Evolutionary conservation across 192 early-diverging fungal genomes (phyloP).

Genomic region (Backusella circina): DNA sequence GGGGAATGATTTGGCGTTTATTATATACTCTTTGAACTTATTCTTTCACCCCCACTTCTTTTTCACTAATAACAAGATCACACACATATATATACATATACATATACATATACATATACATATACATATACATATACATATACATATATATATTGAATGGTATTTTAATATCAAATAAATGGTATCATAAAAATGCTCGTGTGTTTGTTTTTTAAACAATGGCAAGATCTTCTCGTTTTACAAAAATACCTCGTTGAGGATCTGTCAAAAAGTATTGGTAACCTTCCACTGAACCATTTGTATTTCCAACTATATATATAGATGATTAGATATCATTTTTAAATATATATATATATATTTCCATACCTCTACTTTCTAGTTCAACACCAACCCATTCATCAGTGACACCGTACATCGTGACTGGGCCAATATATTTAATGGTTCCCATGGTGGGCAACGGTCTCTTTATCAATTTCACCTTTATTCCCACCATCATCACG

Average conservation of each 20-base stretch:
- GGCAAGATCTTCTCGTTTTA: conserved; percentile 14
- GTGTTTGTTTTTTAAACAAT: not conserved
- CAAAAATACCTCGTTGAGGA: conserved; percentile 33
- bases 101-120: too few species aligned
- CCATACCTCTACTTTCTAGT: conserved; percentile 31
- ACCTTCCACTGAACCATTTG: conserved; percentile 24
- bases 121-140: too few species aligned
- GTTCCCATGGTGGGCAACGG: conserved; percentile 26
- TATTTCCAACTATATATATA: conserved; percentile 24
- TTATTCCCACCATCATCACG: not conserved
- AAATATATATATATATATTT: not conserved
- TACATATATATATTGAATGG: not conserved
- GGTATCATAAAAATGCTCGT: not conserved
- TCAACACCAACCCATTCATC: conserved; percentile 26
- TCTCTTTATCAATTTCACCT: conserved; percentile 25
- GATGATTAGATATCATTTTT: not conserved
- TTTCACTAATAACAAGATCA: too few species aligned
- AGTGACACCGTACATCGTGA: not conserved
- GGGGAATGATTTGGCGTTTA: not conserved
- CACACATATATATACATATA: too few species aligned
- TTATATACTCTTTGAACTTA: not conserved
- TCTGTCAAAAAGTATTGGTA: conserved; percentile 34
- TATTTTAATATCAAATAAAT: not conserved
- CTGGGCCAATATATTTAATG: conserved; percentile 29
- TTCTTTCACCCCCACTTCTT: not conserved